These are phyloP conservation scores for Pseudodiploospora longispora DNA, from an alignment of 2,329 filamentous ascomycete species.

Conservation along the genomic window DNA sequence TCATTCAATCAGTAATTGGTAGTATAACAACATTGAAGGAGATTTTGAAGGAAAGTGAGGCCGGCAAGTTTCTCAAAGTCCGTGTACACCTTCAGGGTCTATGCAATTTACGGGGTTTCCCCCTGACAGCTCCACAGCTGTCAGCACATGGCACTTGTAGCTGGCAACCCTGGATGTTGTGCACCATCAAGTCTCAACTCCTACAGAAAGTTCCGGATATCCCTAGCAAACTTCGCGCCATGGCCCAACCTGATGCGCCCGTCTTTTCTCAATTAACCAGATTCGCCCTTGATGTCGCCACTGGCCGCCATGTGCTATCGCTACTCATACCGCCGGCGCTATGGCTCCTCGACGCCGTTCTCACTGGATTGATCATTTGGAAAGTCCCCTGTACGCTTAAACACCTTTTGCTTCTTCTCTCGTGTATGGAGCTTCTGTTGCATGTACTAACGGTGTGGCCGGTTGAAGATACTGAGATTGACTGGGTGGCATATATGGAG, in stretches of 20 bases:
- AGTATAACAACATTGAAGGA: too few species aligned
- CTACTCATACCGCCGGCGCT: slow-evolving; percentile 50
- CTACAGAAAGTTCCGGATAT: not conserved
- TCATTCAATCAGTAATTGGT: too few species aligned
- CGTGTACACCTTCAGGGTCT: too few species aligned
- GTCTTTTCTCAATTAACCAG: slow-evolving; percentile 18
- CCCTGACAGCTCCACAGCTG: too few species aligned
- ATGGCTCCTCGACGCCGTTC: slow-evolving; percentile 59
- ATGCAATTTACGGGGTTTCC: too few species aligned
- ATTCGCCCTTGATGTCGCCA: slow-evolving; percentile 35
- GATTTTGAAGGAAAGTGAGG: too few species aligned
- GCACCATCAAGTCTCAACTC: too few species aligned
- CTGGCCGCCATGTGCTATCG: slow-evolving; percentile 42
- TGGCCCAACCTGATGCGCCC: slow-evolving; percentile 19
- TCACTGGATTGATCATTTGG: slow-evolving; percentile 69
- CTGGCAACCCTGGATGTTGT: too few species aligned
- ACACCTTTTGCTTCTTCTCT: not conserved
- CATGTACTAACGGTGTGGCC: not conserved
- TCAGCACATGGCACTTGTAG: too few species aligned
- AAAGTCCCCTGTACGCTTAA: slow-evolving; percentile 67
- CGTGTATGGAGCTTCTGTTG: not conserved
- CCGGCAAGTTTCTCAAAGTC: too few species aligned
- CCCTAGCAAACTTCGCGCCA: slow-evolving; percentile 9
- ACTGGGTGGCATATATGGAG: slow-evolving; percentile 96
- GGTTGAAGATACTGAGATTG: slow-evolving; percentile 79